Conservation (phyloP, 2,329 filamentous ascomycete species). For the Diplodia scrobiculata region DNA sequence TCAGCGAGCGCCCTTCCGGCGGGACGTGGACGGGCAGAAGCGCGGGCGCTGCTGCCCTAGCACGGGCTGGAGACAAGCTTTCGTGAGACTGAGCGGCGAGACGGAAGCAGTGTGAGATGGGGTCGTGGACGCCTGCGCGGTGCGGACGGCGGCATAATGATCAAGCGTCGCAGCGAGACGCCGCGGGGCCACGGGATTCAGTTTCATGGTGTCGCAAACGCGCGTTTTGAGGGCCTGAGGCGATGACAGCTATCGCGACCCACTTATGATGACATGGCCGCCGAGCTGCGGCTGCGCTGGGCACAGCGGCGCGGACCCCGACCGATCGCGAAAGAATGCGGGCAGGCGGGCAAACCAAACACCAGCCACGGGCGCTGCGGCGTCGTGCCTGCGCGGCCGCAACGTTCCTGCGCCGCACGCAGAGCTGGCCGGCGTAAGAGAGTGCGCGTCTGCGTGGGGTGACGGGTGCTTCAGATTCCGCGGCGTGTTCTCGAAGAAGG, state of each 20-base stretch:
- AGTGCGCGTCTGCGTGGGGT: not conserved
- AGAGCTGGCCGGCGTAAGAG: not conserved
- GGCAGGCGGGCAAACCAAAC: not conserved
- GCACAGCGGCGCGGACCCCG: conserved; percentile 7
- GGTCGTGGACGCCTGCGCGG: not conserved
- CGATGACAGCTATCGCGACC: conserved; percentile 25
- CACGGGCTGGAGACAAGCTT: conserved; percentile 5
- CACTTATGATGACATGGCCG: conserved; percentile 27
- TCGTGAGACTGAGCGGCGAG: not conserved
- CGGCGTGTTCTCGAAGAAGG: conserved; percentile 24
- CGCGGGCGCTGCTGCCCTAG: not conserved
- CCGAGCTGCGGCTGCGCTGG: conserved; percentile 20
- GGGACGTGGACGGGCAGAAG: conserved; percentile 9
- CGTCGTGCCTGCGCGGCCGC: conserved; percentile 7
- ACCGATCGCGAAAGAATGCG: conserved; percentile 6
- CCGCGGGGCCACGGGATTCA: conserved; percentile 17
- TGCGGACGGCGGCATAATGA: conserved; percentile 2
- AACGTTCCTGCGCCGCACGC: conserved; percentile 5
- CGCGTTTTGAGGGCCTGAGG: conserved; percentile 26
- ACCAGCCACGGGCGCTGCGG: not conserved
- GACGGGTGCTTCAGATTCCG: conserved; percentile 2
- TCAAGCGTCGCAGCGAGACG: conserved; percentile 17
- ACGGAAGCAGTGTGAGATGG: conserved; percentile 14
- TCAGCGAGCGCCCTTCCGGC: conserved; percentile 9
- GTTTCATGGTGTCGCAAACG: conserved; percentile 26